A percentile compares a stretch with the other conserved stretches of the same genome.
Conservation (phyloP, 1,139 yeast genomes). For the Lodderomyces margitis region DNA sequence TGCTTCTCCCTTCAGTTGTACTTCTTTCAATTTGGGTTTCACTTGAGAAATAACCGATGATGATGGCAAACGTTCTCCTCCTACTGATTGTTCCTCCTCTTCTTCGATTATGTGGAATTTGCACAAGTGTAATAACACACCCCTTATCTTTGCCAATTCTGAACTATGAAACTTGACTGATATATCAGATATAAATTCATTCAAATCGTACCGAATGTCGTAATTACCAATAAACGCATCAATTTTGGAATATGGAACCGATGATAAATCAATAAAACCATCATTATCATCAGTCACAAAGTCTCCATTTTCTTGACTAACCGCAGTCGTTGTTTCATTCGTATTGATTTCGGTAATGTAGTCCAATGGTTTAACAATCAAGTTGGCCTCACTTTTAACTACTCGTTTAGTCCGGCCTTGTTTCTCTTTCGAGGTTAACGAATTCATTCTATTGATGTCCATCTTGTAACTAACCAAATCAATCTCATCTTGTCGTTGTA, state of each 20-base stretch:
- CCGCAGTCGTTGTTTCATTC: constrained; percentile 33
- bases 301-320: constrained; percentile 15
- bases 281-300: constrained; percentile 8
- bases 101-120: constrained; percentile 43
- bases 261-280: constrained; percentile 19
- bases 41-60: constrained; percentile 34
- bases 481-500: constrained; percentile 31
- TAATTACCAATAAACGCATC: constrained; percentile 35
- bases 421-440: constrained; percentile 69
- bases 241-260: constrained; percentile 22
- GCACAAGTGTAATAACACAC: constrained; percentile 40
- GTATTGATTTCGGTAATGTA: constrained; percentile 51
- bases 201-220: constrained; percentile 31
- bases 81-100: constrained; percentile 22
- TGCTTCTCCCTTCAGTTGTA: constrained; percentile 39
- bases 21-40: constrained; percentile 42
- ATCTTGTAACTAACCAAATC: constrained; percentile 43
- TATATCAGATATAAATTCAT: constrained; percentile 46
- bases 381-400: constrained; percentile 61
- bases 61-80: background rate
- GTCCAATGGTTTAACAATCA: constrained; percentile 70
- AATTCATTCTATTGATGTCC: constrained; percentile 73
- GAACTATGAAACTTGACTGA: constrained; percentile 41
- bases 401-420: constrained; percentile 66
- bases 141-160: constrained; percentile 35